A percentile compares a stretch with the other conserved stretches of the same genome.
Conservation (phyloP, 192 early-diverging fungal species). For the Backusella sp. region DNA sequence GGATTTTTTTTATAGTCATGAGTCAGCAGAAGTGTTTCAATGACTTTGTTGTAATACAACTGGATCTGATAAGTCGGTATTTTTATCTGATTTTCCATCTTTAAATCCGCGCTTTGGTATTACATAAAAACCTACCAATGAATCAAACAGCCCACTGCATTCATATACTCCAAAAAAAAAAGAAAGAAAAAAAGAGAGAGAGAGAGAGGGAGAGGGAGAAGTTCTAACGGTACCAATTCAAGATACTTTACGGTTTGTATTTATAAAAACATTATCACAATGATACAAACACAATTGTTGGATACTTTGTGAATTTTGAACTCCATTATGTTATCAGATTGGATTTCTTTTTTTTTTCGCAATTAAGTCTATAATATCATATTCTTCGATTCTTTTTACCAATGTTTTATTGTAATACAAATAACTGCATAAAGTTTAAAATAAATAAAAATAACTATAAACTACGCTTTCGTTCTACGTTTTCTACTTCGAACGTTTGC, state of each 20-base stretch:
- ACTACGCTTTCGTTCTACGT: neutral
- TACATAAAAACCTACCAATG: neutral
- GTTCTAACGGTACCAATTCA: no score
- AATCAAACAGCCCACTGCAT: neutral
- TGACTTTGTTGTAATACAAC: neutral
- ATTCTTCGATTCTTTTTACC: no score
- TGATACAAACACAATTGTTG: neutral
- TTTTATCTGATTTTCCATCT: neutral
- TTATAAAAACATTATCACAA: neutral
- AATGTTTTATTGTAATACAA: neutral
- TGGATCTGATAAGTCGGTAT: neutral
- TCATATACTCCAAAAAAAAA: neutral
- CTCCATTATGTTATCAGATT: neutral
- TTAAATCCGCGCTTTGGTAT: neutral
- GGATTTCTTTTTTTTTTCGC: no score
- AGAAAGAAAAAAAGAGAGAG: neutral
- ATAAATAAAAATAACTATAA: neutral
- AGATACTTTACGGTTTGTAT: no score
- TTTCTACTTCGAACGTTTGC: neutral
- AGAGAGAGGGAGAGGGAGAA: no score
- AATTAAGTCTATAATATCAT: no score
- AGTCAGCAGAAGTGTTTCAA: neutral
- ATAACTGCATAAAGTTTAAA: neutral
- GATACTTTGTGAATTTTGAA: neutral
- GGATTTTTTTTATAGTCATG: neutral